phyloP scores from a whole-genome alignment of 2,329 filamentous ascomycete genomes.

The Fusarium sp. region DNA sequence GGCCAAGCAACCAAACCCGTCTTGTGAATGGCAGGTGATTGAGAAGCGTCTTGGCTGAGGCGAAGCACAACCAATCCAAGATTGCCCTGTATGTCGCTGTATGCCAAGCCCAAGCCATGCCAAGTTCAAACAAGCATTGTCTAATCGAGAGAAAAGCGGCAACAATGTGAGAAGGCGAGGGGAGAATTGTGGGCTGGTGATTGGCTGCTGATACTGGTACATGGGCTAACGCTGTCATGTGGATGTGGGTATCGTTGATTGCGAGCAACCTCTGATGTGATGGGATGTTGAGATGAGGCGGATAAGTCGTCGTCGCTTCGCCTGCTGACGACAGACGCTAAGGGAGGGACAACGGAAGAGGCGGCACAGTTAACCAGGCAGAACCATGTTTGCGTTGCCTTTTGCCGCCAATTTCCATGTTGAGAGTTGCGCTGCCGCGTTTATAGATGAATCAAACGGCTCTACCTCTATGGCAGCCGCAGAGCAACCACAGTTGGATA shows the following conservation, averaged over 20 bases:
- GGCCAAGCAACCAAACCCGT: conserved; percentile 24
- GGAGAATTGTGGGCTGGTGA: conserved; percentile 9
- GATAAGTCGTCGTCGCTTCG: conserved; percentile 11
- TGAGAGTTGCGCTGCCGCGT: too few species aligned
- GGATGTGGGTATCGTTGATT: conserved; percentile 8
- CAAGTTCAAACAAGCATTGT: conserved; percentile 40
- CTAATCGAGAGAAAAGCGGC: conserved; percentile 1
- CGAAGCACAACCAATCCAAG: conserved; percentile 23
- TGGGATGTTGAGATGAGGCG: conserved; percentile 7
- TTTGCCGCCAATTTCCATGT: conserved; percentile 5
- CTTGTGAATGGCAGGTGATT: conserved; percentile 35
- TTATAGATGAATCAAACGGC: too few species aligned
- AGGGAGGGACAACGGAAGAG: conserved; percentile 13
- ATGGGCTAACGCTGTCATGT: conserved; percentile 27
- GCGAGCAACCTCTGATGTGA: neutral
- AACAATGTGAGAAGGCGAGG: conserved; percentile 11
- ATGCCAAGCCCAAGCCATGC: conserved; percentile 38
- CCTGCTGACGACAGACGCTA: conserved; percentile 35
- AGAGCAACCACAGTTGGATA: too few species aligned
- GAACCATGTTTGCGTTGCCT: conserved; percentile 17
- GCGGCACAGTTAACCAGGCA: conserved; percentile 14
- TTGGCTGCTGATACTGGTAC: conserved; percentile 25
- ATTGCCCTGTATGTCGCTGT: conserved; percentile 22
- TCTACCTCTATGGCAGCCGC: too few species aligned
- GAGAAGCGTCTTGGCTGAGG: conserved; percentile 30